A percentile compares a stretch with the other conserved stretches of the same genome.
Evolutionary conservation across 495 filamentous ascomycete species (phyloP).

Genomic region (Parmelia sp.): DNA sequence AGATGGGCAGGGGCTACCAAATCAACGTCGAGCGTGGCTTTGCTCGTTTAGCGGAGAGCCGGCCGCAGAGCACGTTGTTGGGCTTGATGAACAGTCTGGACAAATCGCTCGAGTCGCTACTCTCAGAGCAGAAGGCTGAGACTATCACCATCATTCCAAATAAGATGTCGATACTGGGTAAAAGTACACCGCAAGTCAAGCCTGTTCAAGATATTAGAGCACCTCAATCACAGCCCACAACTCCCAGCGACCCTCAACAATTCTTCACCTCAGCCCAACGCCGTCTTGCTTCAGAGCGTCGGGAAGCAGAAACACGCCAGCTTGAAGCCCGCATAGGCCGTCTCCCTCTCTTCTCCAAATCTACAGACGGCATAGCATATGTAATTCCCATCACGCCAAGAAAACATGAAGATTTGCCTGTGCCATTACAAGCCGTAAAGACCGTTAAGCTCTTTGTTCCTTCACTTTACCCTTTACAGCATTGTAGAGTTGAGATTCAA

Average conservation of each 20-base stretch:
- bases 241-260: slow-evolving; percentile 20
- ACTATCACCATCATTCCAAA: slow-evolving; percentile 75
- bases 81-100: slow-evolving; percentile 67
- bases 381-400: slow-evolving; percentile 66
- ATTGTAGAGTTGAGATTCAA: slow-evolving; percentile 58
- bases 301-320: slow-evolving; percentile 62
- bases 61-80: slow-evolving; percentile 55
- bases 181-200: slow-evolving; percentile 11
- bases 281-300: slow-evolving; percentile 53
- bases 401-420: slow-evolving; percentile 55
- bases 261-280: slow-evolving; percentile 51
- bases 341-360: slow-evolving; percentile 61
- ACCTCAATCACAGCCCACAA: background rate
- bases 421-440: slow-evolving; percentile 55
- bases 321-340: slow-evolving; percentile 74
- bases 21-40: slow-evolving; percentile 79
- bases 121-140: slow-evolving; percentile 66
- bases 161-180: slow-evolving; percentile 28
- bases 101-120: slow-evolving; percentile 62
- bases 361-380: slow-evolving; percentile 62
- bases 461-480: slow-evolving; percentile 63
- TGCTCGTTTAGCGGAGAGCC: slow-evolving; percentile 53
- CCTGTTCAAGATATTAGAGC: background rate
- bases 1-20: slow-evolving; percentile 74
- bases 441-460: slow-evolving; percentile 66